phyloP scores from a whole-genome alignment of 2,329 filamentous ascomycete species.

The Fusarium fracticaudum region DNA sequence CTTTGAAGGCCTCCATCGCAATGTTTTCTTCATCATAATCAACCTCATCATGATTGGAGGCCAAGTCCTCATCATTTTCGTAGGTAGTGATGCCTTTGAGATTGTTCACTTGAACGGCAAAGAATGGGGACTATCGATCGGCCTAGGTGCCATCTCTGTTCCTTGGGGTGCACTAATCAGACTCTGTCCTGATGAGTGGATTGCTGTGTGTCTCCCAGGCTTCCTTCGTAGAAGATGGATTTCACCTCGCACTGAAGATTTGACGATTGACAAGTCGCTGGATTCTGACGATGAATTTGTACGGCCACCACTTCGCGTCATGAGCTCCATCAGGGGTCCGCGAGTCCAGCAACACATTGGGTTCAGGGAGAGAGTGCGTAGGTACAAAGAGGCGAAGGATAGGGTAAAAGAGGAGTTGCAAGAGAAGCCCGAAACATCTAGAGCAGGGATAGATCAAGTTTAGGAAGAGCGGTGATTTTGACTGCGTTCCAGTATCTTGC shows the following conservation, averaged over 20 bases:
- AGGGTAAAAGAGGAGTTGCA: constrained; percentile 12
- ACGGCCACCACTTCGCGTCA: constrained; percentile 40
- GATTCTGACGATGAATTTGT: constrained; percentile 38
- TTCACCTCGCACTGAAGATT: constrained; percentile 25
- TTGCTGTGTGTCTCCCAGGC: constrained; percentile 41
- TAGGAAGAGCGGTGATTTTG: not conserved
- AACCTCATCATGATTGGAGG: constrained; percentile 84
- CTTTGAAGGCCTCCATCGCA: constrained; percentile 81
- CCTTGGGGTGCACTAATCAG: constrained; percentile 79
- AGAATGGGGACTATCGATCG: constrained; percentile 86
- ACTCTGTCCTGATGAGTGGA: constrained; percentile 73
- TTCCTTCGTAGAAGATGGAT: constrained; percentile 44
- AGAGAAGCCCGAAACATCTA: not conserved
- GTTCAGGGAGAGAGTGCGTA: constrained; percentile 43
- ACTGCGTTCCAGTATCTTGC: not conserved
- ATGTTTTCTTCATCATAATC: constrained; percentile 85
- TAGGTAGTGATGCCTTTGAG: constrained; percentile 80
- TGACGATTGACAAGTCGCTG: constrained; percentile 17
- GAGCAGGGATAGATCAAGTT: constrained; percentile 10
- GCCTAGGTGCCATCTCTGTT: constrained; percentile 79
- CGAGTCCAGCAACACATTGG: constrained; percentile 45
- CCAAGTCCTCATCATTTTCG: constrained; percentile 85
- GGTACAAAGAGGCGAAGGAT: constrained; percentile 42
- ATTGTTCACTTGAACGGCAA: constrained; percentile 69
- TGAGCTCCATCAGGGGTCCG: constrained; percentile 46